Conservation (phyloP, 257 asterid genomes). For the Jacaranda mimosifolia region DNA sequence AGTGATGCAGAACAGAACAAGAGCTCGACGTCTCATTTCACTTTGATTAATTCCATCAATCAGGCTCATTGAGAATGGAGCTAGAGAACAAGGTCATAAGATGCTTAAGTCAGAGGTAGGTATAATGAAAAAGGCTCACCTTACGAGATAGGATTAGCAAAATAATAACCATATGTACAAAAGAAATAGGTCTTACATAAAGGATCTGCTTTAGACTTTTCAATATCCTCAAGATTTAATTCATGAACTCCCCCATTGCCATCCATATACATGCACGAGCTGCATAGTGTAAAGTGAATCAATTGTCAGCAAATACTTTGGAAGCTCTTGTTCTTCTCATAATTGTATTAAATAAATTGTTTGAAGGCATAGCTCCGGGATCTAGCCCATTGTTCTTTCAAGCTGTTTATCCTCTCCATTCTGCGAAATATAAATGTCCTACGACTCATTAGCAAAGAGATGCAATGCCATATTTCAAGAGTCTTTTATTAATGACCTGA, state of each 20-base stretch:
- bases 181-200: constrained; percentile 64
- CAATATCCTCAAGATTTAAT: constrained; percentile 63
- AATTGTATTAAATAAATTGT: background rate
- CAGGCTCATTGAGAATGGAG: constrained; percentile 69
- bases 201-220: constrained; percentile 68
- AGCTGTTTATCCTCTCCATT: background rate
- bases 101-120: constrained; percentile 29
- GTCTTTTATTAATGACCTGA: background rate
- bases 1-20: constrained; percentile 82
- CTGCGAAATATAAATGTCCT: background rate
- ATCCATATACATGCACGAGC: constrained; percentile 77
- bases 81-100: constrained; percentile 48
- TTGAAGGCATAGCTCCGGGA: constrained; percentile 17
- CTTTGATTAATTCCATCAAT: constrained; percentile 87
- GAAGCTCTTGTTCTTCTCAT: background rate
- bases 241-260: constrained; percentile 60
- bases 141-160: constrained; percentile 28
- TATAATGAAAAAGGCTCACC: constrained; percentile 4
- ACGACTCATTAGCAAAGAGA: background rate
- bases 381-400: background rate
- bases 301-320: constrained; percentile 18
- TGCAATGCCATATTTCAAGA: constrained; percentile 5
- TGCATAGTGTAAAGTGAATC: constrained; percentile 45
- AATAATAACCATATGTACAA: constrained; percentile 1
- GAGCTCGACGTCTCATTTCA: constrained; percentile 87